Conservation (phyloP, 768 basidiomycete species). For the Boletus bicolor region DNA sequence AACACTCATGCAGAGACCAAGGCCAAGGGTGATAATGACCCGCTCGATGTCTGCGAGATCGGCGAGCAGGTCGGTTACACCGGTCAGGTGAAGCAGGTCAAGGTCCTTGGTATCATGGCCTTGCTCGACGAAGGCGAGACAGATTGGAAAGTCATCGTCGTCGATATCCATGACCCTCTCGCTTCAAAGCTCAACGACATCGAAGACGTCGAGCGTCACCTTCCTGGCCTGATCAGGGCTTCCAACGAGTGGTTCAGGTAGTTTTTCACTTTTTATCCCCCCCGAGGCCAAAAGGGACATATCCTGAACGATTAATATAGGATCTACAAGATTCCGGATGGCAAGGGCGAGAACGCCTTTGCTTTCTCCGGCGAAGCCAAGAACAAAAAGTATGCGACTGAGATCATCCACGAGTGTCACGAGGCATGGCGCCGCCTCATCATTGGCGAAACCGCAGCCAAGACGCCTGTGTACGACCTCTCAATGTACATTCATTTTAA, state of each 20-base stretch:
- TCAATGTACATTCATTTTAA: constrained; percentile 64
- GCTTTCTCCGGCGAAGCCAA: constrained; percentile 99
- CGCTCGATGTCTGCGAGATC: constrained; percentile 99
- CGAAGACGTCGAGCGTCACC: constrained; percentile 97
- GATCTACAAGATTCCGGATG: constrained; percentile 96
- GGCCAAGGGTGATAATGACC: constrained; percentile 98
- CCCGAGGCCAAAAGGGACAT: neutral
- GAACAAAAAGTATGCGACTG: constrained; percentile 99
- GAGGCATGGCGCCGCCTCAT: constrained; percentile 97
- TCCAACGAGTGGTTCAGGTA: constrained; percentile 99
- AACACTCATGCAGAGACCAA: constrained; percentile 92
- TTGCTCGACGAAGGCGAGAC: constrained; percentile 99
- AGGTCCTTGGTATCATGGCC: constrained; percentile 99
- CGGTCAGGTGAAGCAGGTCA: constrained; percentile 99
- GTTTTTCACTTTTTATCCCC: constrained; percentile 6
- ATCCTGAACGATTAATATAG: constrained; percentile 36
- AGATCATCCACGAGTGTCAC: constrained; percentile 98
- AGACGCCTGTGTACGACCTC: constrained; percentile 69
- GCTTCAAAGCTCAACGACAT: constrained; percentile 97
- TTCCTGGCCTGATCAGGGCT: constrained; percentile 93
- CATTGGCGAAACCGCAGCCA: constrained; percentile 71
- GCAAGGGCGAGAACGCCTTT: constrained; percentile 96
- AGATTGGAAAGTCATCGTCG: constrained; percentile 99
- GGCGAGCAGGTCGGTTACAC: constrained; percentile 97
- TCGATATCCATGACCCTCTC: constrained; percentile 93